phyloP scores from a whole-genome alignment of 2,329 filamentous ascomycete genomes.

The Alternaria viburni region DNA sequence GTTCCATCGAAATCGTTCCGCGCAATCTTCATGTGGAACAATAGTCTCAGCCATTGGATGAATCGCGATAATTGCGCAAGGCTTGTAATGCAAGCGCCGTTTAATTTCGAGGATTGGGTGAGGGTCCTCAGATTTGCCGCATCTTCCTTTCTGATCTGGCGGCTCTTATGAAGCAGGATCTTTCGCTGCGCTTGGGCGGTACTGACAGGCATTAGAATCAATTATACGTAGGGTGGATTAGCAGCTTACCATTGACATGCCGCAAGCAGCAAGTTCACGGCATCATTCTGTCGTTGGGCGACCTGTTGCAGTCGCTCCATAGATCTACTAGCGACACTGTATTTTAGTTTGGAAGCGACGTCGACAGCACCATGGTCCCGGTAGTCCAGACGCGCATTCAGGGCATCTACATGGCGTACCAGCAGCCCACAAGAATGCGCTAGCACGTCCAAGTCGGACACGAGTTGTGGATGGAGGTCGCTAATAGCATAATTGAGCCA shows the following conservation, averaged over 20 bases:
- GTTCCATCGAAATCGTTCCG: slow-evolving; percentile 20
- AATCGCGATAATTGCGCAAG: slow-evolving; percentile 40
- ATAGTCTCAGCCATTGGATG: slow-evolving; percentile 41
- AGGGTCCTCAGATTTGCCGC: slow-evolving; percentile 37
- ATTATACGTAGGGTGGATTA: not conserved
- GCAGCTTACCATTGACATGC: slow-evolving; percentile 39
- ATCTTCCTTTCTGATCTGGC: slow-evolving; percentile 44
- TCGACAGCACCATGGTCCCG: slow-evolving; percentile 41
- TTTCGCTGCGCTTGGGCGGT: slow-evolving; percentile 46
- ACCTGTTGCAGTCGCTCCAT: slow-evolving; percentile 42
- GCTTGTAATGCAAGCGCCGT: slow-evolving; percentile 34
- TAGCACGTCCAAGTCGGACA: slow-evolving; percentile 42
- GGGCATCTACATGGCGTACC: slow-evolving; percentile 35
- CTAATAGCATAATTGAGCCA: slow-evolving; percentile 43
- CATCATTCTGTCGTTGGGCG: slow-evolving; percentile 43
- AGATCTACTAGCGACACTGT: slow-evolving; percentile 35
- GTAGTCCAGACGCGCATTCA: slow-evolving; percentile 35
- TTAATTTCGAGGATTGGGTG: slow-evolving; percentile 36
- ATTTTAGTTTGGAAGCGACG: slow-evolving; percentile 42
- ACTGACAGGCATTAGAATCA: slow-evolving; percentile 33
- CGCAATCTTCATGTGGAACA: slow-evolving; percentile 39
- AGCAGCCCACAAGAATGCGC: slow-evolving; percentile 41
- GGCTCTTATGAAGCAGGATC: slow-evolving; percentile 45
- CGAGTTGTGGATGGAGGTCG: slow-evolving; percentile 45
- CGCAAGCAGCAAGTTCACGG: slow-evolving; percentile 39